Conservation (phyloP, 495 filamentous ascomycete genomes). For the Penicillium robsamsonii region DNA sequence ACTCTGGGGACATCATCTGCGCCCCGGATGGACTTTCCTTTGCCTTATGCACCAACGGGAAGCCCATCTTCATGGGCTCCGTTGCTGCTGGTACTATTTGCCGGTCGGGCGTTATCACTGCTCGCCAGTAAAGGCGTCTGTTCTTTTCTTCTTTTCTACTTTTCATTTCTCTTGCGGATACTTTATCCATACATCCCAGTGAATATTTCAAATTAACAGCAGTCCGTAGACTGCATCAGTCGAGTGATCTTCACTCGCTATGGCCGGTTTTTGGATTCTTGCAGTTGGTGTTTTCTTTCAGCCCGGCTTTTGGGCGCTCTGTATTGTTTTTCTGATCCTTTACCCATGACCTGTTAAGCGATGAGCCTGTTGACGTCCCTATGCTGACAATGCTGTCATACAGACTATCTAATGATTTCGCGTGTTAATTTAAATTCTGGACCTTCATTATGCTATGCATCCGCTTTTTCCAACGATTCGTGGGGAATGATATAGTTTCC, state of each 20-base stretch:
- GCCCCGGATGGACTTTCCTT: conserved; percentile 36
- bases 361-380: conserved; percentile 5
- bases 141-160: not conserved
- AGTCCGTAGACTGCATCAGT: not conserved
- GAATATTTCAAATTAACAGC: not conserved
- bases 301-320: not conserved
- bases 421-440: not conserved
- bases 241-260: not conserved
- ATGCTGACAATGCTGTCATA: conserved; percentile 1
- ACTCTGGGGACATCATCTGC: conserved; percentile 37
- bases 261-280: not conserved
- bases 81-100: conserved; percentile 44
- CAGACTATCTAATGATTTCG: conserved; percentile 5
- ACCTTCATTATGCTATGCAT: not conserved
- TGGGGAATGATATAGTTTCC: not conserved
- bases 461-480: no score
- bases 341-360: conserved; percentile 1
- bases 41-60: conserved; percentile 37
- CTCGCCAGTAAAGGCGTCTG: conserved; percentile 2
- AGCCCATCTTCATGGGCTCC: conserved; percentile 38
- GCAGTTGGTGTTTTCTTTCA: not conserved
- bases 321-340: not conserved
- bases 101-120: conserved; percentile 32
- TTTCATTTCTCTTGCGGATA: not conserved
- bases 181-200: not conserved